Conservation (phyloP, 768 basidiomycete genomes). For the Serendipita sp. region DNA sequence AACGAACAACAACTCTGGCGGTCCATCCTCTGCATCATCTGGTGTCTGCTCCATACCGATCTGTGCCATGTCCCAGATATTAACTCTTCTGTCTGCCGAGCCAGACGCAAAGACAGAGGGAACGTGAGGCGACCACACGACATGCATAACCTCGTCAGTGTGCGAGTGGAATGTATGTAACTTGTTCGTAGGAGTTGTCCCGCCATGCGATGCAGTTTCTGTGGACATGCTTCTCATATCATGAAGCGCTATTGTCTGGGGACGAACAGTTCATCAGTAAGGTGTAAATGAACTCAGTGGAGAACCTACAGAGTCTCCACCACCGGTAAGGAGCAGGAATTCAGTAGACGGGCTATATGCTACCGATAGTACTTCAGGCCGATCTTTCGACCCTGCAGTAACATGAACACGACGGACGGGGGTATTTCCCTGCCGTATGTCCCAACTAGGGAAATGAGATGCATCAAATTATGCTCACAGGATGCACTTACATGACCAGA, state of each 20-base stretch:
- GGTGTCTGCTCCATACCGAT: slow-evolving; percentile 95
- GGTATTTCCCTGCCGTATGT: slow-evolving; percentile 59
- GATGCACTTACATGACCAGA: slow-evolving; percentile 64
- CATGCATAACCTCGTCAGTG: slow-evolving; percentile 83
- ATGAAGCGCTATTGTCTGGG: slow-evolving; percentile 72
- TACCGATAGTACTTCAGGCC: slow-evolving; percentile 74
- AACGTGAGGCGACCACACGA: slow-evolving; percentile 91
- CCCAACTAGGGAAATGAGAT: slow-evolving; percentile 52
- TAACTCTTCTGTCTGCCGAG: slow-evolving; percentile 82
- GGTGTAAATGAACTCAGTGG: neutral
- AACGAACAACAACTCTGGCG: slow-evolving; percentile 88
- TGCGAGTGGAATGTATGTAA: slow-evolving; percentile 88
- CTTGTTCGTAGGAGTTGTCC: slow-evolving; percentile 41
- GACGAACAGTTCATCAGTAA: neutral
- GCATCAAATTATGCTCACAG: slow-evolving; percentile 5
- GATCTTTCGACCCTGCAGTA: slow-evolving; percentile 32
- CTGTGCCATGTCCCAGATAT: slow-evolving; percentile 83
- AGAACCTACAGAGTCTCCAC: slow-evolving; percentile 69
- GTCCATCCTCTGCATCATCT: slow-evolving; percentile 96
- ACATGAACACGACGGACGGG: slow-evolving; percentile 62
- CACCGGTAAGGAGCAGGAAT: slow-evolving; percentile 74
- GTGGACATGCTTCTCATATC: slow-evolving; percentile 41
- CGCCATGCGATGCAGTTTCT: slow-evolving; percentile 8
- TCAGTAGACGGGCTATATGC: slow-evolving; percentile 75
- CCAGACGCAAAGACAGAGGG: slow-evolving; percentile 88